Evolutionary conservation across 805 yeast species (phyloP).

Genomic region (Myxozyma kluyveri): DNA sequence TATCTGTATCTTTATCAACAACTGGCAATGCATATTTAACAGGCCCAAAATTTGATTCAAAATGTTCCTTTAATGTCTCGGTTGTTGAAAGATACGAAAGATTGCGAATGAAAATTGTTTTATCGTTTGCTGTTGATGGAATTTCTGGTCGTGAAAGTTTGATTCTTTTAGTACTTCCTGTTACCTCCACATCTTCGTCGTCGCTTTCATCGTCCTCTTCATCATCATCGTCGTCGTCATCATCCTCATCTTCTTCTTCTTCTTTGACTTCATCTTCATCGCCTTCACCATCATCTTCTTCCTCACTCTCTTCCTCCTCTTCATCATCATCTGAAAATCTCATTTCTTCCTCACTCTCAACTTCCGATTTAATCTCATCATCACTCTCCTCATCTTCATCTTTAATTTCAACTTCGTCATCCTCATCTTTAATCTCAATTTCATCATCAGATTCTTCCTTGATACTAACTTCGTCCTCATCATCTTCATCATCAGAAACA

Average conservation of each 20-base stretch:
- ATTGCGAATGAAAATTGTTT: conserved; percentile 81
- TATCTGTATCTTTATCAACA: conserved; percentile 75
- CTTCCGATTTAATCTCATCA: conserved; percentile 38
- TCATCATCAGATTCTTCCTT: conserved; percentile 38
- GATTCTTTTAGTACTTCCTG: not conserved
- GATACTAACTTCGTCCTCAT: conserved; percentile 35
- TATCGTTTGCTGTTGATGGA: conserved; percentile 10
- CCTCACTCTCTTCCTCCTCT: conserved; percentile 30
- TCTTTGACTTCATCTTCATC: conserved; percentile 31
- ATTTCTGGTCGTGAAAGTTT: not conserved
- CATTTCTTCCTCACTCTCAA: conserved; percentile 40
- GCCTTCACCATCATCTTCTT: conserved; percentile 29
- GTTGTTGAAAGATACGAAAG: conserved; percentile 91
- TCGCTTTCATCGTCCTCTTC: conserved; percentile 25
- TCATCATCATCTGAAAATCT: conserved; percentile 40
- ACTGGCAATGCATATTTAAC: conserved; percentile 94
- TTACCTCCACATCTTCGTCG: conserved; percentile 20
- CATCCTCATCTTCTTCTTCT: conserved; percentile 23
- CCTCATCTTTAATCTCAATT: conserved; percentile 33
- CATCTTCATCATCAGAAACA: conserved; percentile 38
- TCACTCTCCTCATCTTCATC: conserved; percentile 38
- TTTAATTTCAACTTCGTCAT: conserved; percentile 34
- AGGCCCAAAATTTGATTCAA: conserved; percentile 69
- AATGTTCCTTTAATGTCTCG: conserved; percentile 75
- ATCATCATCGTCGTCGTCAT: conserved; percentile 23